Conservation (phyloP, 768 basidiomycete genomes). For the Grammothele lineata region DNA sequence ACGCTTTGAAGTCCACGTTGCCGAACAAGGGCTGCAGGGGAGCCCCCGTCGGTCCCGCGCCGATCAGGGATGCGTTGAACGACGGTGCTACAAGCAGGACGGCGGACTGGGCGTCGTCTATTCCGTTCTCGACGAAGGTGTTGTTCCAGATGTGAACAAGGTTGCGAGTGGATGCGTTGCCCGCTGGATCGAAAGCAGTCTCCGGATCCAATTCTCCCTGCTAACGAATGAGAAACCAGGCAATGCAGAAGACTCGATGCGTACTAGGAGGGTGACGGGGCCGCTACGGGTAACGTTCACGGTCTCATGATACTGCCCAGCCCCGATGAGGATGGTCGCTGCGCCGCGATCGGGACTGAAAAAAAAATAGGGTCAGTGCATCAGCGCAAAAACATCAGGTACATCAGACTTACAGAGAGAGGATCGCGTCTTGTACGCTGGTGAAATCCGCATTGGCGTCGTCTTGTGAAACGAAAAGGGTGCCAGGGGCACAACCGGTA, state of each 20-base stretch:
- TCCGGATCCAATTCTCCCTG: constrained; percentile 46
- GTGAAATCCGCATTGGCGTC: constrained; percentile 44
- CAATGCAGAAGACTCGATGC: neutral
- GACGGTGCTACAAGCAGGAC: constrained; percentile 55
- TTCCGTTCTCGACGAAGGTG: constrained; percentile 35
- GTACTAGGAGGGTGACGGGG: constrained; percentile 54
- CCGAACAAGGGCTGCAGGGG: constrained; percentile 49
- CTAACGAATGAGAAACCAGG: neutral
- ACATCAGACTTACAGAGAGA: constrained; percentile 43
- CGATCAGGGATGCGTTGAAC: constrained; percentile 53
- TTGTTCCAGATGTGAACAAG: constrained; percentile 53
- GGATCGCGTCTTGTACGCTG: constrained; percentile 51
- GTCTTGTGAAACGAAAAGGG: constrained; percentile 51
- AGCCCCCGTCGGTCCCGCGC: constrained; percentile 55
- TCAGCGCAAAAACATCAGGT: neutral
- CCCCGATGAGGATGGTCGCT: constrained; percentile 50
- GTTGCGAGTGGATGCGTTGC: constrained; percentile 41
- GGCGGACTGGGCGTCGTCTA: constrained; percentile 56
- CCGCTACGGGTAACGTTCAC: constrained; percentile 51
- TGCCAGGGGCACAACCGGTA: constrained; percentile 50
- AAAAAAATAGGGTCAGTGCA: neutral
- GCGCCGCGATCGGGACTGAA: constrained; percentile 38
- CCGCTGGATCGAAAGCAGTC: constrained; percentile 34
- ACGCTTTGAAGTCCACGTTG: constrained; percentile 54
- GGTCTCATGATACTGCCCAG: constrained; percentile 57